Percentiles rank a stretch among this genome's conserved stretches.
These are phyloP conservation scores for Ambrosiella beaveri DNA, from an alignment of 2,329 filamentous ascomycete species.

Conservation along the genomic window DNA sequence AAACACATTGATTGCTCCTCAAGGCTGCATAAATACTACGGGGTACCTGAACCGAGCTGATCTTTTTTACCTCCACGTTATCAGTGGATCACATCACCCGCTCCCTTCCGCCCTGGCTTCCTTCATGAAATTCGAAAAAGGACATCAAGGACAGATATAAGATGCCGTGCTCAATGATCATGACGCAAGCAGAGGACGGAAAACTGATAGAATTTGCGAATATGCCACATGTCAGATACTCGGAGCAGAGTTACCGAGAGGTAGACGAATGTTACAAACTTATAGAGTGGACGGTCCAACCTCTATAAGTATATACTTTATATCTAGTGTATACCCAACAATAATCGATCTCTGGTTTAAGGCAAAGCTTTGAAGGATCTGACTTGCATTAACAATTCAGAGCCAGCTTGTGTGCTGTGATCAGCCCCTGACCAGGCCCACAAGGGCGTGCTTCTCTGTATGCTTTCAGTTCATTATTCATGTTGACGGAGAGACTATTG, in stretches of 20 bases:
- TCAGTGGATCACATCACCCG: not conserved
- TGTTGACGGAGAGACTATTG: not conserved
- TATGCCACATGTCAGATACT: not conserved
- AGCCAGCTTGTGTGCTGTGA: not conserved
- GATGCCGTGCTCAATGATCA: not conserved
- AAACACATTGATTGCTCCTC: not conserved
- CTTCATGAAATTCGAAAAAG: not conserved
- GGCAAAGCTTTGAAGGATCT: not conserved
- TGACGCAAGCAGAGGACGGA: not conserved
- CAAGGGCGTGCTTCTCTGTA: not conserved
- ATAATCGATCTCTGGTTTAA: not conserved
- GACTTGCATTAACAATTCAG: not conserved
- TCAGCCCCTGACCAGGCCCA: not conserved
- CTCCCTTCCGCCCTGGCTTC: not conserved
- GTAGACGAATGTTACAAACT: not conserved
- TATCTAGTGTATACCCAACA: not conserved
- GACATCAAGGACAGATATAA: not conserved
- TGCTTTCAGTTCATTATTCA: not conserved
- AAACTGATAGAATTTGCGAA: not conserved
- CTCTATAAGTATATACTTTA: not conserved
- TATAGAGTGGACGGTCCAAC: not conserved
- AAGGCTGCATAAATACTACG: conserved; percentile 7
- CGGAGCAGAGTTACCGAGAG: not conserved
- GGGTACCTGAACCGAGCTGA: conserved; percentile 9
- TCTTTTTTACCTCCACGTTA: conserved; percentile 2